Base-by-base conservation (phyloP, 2,329 filamentous ascomycete genomes). In the Fusarium lyarnte region DNA sequence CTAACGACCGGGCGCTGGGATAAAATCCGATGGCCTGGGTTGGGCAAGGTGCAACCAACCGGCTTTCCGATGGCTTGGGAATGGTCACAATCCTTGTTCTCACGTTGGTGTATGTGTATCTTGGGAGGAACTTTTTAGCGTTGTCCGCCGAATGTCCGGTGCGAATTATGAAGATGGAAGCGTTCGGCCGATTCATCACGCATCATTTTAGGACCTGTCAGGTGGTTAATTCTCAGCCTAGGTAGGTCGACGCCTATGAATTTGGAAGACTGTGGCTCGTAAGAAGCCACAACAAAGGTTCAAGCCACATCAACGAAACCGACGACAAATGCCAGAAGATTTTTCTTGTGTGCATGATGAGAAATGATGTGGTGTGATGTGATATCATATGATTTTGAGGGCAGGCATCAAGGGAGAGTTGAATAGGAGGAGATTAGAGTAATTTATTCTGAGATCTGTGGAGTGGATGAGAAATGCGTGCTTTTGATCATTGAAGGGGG, bases 11-110 rank as follows among this genome's bases (percentile, higher is more conserved):
- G 75, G 70, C 64, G 59, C 70, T 75, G 70, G 75, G 72, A 70
- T 70, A 60, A 66, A 74, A 74, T 74, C 75, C 75, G 74, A 58
- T 65, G 66, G 74, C 70, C 63, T 77, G 75, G 75, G 69, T 75
- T 69, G 60, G 70, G 74, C 60, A 72, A 64, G 65, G 60, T 64
- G 58, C 59, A 66, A 41, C 63, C 61, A 69, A 58, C 58, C 66
- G 52, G 58, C 70, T 69, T 70, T 72, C 74, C 74, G 70, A 63
- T 52, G 60, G 54, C 55, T 68, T 75, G 75, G 74, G 69, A 68
- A 71, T 66, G 71, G 65, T 39, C 68, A 66, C 62, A 64, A 66
- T 59, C 64, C 42, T 51, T 60, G 67, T 59, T 52, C 38, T 53
- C 47, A 49, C 19, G 43, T 46, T 66, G 47, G 49, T 58, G 31